These are phyloP conservation scores for Monilinia aucupariae DNA, from an alignment of 2,329 filamentous ascomycete genomes.

Conservation along the genomic window DNA sequence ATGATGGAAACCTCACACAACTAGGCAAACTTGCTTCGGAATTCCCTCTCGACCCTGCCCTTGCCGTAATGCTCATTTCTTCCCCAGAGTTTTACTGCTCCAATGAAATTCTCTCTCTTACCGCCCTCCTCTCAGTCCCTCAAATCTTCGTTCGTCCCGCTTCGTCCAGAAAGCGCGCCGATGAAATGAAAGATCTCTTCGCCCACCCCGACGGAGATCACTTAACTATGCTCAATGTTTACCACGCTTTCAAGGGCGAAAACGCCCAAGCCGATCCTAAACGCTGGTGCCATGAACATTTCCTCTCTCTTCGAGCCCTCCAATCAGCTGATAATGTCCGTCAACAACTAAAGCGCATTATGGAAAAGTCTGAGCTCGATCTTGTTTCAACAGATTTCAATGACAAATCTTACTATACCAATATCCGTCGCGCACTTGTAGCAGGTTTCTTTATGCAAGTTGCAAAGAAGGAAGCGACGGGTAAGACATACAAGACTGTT, in stretches of 20 bases:
- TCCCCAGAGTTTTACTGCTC: constrained; percentile 98
- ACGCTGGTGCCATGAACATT: constrained; percentile 96
- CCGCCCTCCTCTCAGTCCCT: constrained; percentile 86
- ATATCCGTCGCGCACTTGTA: constrained; percentile 87
- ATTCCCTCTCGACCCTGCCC: constrained; percentile 86
- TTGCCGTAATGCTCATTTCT: constrained; percentile 96
- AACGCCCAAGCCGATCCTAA: constrained; percentile 67
- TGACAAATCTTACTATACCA: constrained; percentile 96
- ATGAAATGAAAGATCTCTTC: constrained; percentile 96
- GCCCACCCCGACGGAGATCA: constrained; percentile 92
- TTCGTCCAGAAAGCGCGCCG: constrained; percentile 78
- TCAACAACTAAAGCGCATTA: constrained; percentile 85
- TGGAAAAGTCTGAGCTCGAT: constrained; percentile 86
- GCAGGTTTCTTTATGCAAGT: constrained; percentile 99
- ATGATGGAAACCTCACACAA: constrained; percentile 86
- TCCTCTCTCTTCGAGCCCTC: constrained; percentile 81
- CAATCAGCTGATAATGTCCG: constrained; percentile 93
- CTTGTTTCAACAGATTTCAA: constrained; percentile 85
- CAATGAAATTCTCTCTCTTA: constrained; percentile 95
- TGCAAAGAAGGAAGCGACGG: constrained; percentile 81
- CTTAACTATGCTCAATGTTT: constrained; percentile 92
- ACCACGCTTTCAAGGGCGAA: constrained; percentile 88
- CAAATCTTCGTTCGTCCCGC: constrained; percentile 89
- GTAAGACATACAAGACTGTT: constrained; percentile 90
- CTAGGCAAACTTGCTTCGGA: constrained; percentile 86